Percentiles rank a stretch among this genome's conserved stretches.
phyloP scores from a whole-genome alignment of 2,329 filamentous ascomycete genomes.

The Xylariaceae sp. region DNA sequence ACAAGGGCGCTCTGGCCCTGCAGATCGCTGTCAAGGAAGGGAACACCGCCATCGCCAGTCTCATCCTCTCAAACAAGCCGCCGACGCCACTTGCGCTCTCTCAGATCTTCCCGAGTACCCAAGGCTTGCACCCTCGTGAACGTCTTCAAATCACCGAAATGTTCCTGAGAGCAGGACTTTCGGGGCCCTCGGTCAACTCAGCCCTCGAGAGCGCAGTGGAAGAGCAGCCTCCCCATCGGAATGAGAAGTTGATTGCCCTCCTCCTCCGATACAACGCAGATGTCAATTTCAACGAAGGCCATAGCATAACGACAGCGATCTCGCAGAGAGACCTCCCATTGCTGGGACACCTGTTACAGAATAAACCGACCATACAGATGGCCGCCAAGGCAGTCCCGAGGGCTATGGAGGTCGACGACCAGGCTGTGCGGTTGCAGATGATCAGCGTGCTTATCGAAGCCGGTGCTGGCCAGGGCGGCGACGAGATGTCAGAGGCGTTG shows the following conservation, averaged over 20 bases:
- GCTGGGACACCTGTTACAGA: constrained; percentile 35
- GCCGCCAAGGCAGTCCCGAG: constrained; percentile 39
- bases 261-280: constrained; percentile 45
- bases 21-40: constrained; percentile 39
- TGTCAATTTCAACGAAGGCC: constrained; percentile 45
- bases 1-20: constrained; percentile 44
- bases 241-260: constrained; percentile 44
- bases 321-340: constrained; percentile 39
- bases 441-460: constrained; percentile 37
- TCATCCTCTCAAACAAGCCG: constrained; percentile 38
- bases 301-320: constrained; percentile 41
- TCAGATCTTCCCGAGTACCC: constrained; percentile 40
- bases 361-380: constrained; percentile 38
- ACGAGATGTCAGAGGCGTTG: constrained; percentile 36
- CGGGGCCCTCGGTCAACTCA: constrained; percentile 37
- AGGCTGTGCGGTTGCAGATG: constrained; percentile 37
- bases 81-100: constrained; percentile 39
- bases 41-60: constrained; percentile 35
- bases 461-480: constrained; percentile 34
- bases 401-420: constrained; percentile 39
- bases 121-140: constrained; percentile 32
- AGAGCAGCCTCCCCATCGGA: constrained; percentile 37
- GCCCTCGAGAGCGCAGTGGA: constrained; percentile 47
- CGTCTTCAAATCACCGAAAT: constrained; percentile 41
- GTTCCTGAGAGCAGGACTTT: constrained; percentile 42